A percentile compares a stretch with the other conserved stretches of the same genome.
These are phyloP conservation scores for Ogataea henricii DNA, from an alignment of 805 yeast genomes.

Conservation along the genomic window DNA sequence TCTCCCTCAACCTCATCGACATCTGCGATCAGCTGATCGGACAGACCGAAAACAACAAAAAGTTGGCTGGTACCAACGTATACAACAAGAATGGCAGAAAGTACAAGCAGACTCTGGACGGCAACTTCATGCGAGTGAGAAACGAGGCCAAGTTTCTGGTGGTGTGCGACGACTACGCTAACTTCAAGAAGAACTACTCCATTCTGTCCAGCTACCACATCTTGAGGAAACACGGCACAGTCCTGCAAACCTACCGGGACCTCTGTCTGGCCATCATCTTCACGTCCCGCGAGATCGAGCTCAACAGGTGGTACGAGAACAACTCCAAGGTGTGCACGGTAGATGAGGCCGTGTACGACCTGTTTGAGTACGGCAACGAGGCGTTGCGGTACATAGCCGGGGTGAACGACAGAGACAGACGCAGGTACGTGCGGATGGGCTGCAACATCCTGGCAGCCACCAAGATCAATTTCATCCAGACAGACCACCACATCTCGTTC, in stretches of 20 bases:
- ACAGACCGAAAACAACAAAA: slow-evolving; percentile 18
- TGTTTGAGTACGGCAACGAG: slow-evolving; percentile 27
- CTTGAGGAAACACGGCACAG: slow-evolving; percentile 40
- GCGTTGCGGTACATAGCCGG: slow-evolving; percentile 38
- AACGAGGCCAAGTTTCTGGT: slow-evolving; percentile 52
- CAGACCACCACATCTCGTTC: slow-evolving; percentile 53
- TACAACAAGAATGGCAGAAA: slow-evolving; percentile 46
- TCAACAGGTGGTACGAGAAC: slow-evolving; percentile 50
- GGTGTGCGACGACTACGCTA: slow-evolving; percentile 34
- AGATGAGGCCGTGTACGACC: slow-evolving; percentile 38
- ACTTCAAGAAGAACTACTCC: slow-evolving; percentile 36
- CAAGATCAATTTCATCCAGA: slow-evolving; percentile 53
- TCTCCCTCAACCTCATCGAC: slow-evolving; percentile 30
- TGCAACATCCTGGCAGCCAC: slow-evolving; percentile 45
- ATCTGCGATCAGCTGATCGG: slow-evolving; percentile 31
- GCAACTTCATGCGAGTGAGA: slow-evolving; percentile 48
- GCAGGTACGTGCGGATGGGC: slow-evolving; percentile 43
- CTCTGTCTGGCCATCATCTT: slow-evolving; percentile 51
- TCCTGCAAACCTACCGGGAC: slow-evolving; percentile 39
- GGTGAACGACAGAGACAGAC: slow-evolving; percentile 28
- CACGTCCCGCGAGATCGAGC: slow-evolving; percentile 50
- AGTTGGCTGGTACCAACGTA: slow-evolving; percentile 36
- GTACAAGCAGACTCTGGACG: slow-evolving; percentile 47
- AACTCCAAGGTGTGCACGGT: slow-evolving; percentile 44
- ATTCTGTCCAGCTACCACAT: slow-evolving; percentile 47